A percentile compares a stretch with the other conserved stretches of the same genome.
Evolutionary conservation across 2,329 filamentous ascomycete species (phyloP).

Genomic region (Trichoderma polysporum): DNA sequence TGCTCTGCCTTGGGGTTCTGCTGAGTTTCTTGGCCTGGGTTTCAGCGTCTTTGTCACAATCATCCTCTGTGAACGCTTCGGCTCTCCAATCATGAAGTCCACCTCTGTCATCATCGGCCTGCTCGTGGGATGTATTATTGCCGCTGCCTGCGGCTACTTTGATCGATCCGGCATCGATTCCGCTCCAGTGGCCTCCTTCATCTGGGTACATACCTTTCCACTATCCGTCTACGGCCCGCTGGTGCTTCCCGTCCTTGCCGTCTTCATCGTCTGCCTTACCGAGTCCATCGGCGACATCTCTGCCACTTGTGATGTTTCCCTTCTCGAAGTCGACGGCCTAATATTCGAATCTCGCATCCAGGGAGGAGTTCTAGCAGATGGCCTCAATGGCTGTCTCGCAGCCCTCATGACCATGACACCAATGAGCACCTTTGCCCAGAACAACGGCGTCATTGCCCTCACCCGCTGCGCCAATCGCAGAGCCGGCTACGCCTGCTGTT

Average conservation of each 20-base stretch:
- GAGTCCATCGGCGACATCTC: slow-evolving; percentile 80
- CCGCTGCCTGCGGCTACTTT: slow-evolving; percentile 76
- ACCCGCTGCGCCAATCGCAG: slow-evolving; percentile 79
- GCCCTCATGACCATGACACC: slow-evolving; percentile 77
- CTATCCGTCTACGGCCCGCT: slow-evolving; percentile 70
- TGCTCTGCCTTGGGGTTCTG: slow-evolving; percentile 72
- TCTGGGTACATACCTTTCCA: slow-evolving; percentile 78
- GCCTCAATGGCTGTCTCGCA: slow-evolving; percentile 71
- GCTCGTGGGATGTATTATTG: slow-evolving; percentile 74
- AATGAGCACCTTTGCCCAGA: slow-evolving; percentile 79
- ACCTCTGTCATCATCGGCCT: slow-evolving; percentile 74
- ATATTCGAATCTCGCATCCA: slow-evolving; percentile 76
- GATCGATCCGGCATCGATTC: slow-evolving; percentile 68
- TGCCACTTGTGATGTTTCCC: slow-evolving; percentile 77
- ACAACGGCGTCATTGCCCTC: slow-evolving; percentile 81
- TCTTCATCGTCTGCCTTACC: slow-evolving; percentile 72
- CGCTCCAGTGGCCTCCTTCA: slow-evolving; percentile 70
- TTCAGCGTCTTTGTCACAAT: slow-evolving; percentile 80
- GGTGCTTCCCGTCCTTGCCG: slow-evolving; percentile 67
- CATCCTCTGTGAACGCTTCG: slow-evolving; percentile 77
- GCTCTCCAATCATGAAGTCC: slow-evolving; percentile 81
- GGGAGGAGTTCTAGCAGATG: slow-evolving; percentile 76
- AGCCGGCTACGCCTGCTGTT: slow-evolving; percentile 74
- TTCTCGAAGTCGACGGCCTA: slow-evolving; percentile 69
- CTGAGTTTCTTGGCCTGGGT: slow-evolving; percentile 75